Conservation (phyloP, 2,329 filamentous ascomycete genomes). For the Cercospora zeae-maydis region DNA sequence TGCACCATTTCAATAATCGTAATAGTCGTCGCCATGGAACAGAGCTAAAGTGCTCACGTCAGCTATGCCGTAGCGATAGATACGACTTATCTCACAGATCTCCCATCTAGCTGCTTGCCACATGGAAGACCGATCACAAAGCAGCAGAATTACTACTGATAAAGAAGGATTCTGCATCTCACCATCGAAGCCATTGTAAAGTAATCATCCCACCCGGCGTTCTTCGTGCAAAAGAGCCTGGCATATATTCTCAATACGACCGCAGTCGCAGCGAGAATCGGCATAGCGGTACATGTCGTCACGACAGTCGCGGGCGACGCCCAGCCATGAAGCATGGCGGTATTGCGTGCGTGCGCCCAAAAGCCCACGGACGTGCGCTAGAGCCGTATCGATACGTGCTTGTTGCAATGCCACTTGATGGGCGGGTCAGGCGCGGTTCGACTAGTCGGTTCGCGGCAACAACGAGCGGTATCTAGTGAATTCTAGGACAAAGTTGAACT, state of each 20-base stretch:
- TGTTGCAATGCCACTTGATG: background rate
- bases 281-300: slow-evolving; percentile 5
- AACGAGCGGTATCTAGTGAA: background rate
- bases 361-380: background rate
- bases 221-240: slow-evolving; percentile 18
- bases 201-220: slow-evolving; percentile 24
- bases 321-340: slow-evolving; percentile 12
- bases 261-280: slow-evolving; percentile 18
- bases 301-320: slow-evolving; percentile 10
- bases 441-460: background rate
- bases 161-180: background rate
- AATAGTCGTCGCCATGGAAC: slow-evolving; percentile 13
- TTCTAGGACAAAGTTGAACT: background rate
- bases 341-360: background rate
- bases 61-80: background rate
- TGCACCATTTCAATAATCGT: slow-evolving; percentile 18
- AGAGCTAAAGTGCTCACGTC: slow-evolving; percentile 6
- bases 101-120: background rate
- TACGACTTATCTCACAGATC: no score
- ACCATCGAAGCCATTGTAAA: slow-evolving; percentile 21
- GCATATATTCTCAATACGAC: slow-evolving; percentile 23
- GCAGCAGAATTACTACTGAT: background rate
- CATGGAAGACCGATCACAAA: background rate
- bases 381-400: background rate
- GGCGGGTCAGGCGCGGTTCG: background rate